These are phyloP conservation scores for Macrolepiota dolichaula DNA, from an alignment of 768 basidiomycete species.

Conservation along the genomic window DNA sequence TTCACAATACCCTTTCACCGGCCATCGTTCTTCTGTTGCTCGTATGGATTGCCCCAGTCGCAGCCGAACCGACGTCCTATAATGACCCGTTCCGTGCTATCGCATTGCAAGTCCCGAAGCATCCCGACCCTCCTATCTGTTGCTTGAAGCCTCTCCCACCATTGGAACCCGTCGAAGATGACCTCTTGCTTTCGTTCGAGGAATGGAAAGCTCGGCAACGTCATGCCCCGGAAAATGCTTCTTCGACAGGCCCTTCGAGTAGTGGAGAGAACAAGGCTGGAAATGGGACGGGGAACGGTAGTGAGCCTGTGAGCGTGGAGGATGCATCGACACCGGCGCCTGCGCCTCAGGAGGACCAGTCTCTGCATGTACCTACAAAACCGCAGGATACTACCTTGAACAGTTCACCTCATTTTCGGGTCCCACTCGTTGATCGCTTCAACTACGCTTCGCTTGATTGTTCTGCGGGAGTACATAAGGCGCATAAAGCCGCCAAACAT, in stretches of 20 bases:
- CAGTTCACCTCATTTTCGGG: slow-evolving; percentile 57
- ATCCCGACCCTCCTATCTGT: slow-evolving; percentile 60
- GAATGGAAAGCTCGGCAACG: slow-evolving; percentile 81
- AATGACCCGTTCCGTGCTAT: slow-evolving; percentile 66
- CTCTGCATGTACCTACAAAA: slow-evolving; percentile 19
- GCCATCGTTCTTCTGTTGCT: slow-evolving; percentile 7
- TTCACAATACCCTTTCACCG: slow-evolving; percentile 5
- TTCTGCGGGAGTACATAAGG: slow-evolving; percentile 84
- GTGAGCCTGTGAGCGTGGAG: slow-evolving; percentile 10
- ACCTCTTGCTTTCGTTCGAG: slow-evolving; percentile 75
- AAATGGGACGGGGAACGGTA: slow-evolving; percentile 4
- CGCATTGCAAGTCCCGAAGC: slow-evolving; percentile 41
- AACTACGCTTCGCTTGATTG: slow-evolving; percentile 95
- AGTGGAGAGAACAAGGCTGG: slow-evolving; percentile 5
- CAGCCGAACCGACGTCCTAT: slow-evolving; percentile 28
- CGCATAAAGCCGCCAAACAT: slow-evolving; percentile 81
- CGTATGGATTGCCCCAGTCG: slow-evolving; percentile 27
- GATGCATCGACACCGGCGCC: slow-evolving; percentile 4
- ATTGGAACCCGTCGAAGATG: slow-evolving; percentile 51
- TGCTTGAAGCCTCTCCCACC: slow-evolving; percentile 57
- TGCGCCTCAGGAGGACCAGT: slow-evolving; percentile 10
- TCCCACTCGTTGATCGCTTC: slow-evolving; percentile 83
- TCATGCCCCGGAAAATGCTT: slow-evolving; percentile 29
- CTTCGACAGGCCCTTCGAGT: slow-evolving; percentile 19
- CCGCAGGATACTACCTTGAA: slow-evolving; percentile 28